A percentile compares a stretch with the other conserved stretches of the same genome.
Conservation (phyloP, 2,329 filamentous ascomycete species). For the Nectriaceae sp. region DNA sequence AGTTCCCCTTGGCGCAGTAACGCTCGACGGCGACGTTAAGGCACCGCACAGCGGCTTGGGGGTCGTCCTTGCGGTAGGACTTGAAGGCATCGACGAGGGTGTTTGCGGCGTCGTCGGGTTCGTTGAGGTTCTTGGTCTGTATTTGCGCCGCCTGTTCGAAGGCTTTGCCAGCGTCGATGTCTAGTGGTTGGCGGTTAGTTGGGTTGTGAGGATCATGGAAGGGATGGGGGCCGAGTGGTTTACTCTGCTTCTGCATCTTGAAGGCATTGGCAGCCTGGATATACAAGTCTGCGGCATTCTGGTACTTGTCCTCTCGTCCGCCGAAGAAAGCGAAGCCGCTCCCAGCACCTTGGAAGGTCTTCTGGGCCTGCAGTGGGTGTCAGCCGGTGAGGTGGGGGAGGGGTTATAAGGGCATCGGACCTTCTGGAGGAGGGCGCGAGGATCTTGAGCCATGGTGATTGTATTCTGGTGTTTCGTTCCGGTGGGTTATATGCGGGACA, state of each 20-base stretch:
- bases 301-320: conserved; percentile 83
- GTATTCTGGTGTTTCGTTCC: too few species aligned
- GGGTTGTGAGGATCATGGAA: neutral
- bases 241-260: conserved; percentile 82
- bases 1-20: conserved; percentile 88
- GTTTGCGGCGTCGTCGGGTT: conserved; percentile 91
- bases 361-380: conserved; percentile 71
- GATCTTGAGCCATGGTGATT: conserved; percentile 71
- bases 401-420: conserved; percentile 41
- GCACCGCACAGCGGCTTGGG: conserved; percentile 79
- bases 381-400: conserved; percentile 19
- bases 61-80: conserved; percentile 84
- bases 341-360: conserved; percentile 71
- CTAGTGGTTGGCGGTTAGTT: conserved; percentile 43
- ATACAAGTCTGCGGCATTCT: conserved; percentile 85
- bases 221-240: conserved; percentile 24
- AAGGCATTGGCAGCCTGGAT: conserved; percentile 90
- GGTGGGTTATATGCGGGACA: neutral
- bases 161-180: conserved; percentile 80
- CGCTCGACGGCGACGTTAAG: conserved; percentile 79
- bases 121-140: conserved; percentile 78
- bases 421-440: conserved; percentile 77
- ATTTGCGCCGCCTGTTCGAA: conserved; percentile 87
- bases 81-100: conserved; percentile 90
- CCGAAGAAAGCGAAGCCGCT: conserved; percentile 90